These are phyloP conservation scores for Diddensiella caesifluorescens DNA, from an alignment of 805 yeast genomes.

Conservation along the genomic window DNA sequence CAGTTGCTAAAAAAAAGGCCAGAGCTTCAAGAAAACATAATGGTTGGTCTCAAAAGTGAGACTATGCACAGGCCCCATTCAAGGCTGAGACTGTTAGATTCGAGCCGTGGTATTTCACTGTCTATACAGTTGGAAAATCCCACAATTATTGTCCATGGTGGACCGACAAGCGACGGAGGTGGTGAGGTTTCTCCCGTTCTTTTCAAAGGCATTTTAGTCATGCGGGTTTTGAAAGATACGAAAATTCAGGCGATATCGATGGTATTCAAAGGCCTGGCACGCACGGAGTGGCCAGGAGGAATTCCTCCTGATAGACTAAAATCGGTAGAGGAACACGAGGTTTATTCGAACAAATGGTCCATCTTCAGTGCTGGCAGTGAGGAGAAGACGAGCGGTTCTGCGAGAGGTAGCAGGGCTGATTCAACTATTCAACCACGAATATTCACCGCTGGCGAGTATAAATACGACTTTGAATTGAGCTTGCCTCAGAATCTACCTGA, in stretches of 20 bases:
- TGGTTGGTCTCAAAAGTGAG: too few relatives aligned
- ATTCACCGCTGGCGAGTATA: neutral
- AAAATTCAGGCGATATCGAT: neutral
- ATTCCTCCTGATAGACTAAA: neutral
- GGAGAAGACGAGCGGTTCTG: neutral
- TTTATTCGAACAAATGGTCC: neutral
- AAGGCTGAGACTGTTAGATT: too few relatives aligned
- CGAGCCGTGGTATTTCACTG: neutral
- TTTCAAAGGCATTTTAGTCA: neutral
- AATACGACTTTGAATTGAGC: conserved; percentile 1
- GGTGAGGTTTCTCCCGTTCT: neutral
- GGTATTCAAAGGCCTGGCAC: neutral
- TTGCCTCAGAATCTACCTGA: neutral
- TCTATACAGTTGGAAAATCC: neutral
- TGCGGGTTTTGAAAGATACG: neutral
- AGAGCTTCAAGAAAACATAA: too few relatives aligned
- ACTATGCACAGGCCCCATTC: too few relatives aligned
- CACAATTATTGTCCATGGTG: neutral
- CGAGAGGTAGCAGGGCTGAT: neutral
- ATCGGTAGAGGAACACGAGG: neutral
- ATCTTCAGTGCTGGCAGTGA: neutral
- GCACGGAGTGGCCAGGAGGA: conserved; percentile 1
- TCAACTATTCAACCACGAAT: neutral
- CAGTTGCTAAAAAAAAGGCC: too few relatives aligned
- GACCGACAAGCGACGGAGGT: neutral